phyloP scores from a whole-genome alignment of 2,329 filamentous ascomycete species.

The Fusarium begoniae region DNA sequence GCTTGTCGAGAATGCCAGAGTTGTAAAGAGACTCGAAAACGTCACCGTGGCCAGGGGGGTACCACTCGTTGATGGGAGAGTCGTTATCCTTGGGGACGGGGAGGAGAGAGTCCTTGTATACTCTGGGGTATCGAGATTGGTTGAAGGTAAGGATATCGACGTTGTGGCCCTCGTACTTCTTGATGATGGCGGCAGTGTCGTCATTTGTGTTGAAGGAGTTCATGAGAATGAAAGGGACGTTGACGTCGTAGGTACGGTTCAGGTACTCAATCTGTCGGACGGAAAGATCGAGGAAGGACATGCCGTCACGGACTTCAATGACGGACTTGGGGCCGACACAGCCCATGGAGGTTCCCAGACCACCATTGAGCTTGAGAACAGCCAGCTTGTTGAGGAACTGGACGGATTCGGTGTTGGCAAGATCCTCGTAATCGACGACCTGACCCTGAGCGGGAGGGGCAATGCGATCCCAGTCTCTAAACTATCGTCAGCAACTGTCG shows the following conservation, averaged over 20 bases:
- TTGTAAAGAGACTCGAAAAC: slow-evolving; percentile 99
- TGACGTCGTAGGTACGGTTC: slow-evolving; percentile 97
- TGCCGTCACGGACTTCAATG: slow-evolving; percentile 99
- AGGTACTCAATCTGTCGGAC: slow-evolving; percentile 99
- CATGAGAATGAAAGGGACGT: slow-evolving; percentile 98
- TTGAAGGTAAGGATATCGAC: slow-evolving; percentile 99
- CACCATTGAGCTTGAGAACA: slow-evolving; percentile 98
- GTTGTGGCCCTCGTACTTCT: slow-evolving; percentile 99
- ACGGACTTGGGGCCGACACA: slow-evolving; percentile 99
- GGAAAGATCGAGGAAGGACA: slow-evolving; percentile 99
- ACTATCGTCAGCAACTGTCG: slow-evolving; percentile 35
- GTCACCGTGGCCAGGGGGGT: slow-evolving; percentile 98
- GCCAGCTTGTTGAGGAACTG: slow-evolving; percentile 97
- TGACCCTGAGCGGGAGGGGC: slow-evolving; percentile 91
- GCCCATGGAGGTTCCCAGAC: slow-evolving; percentile 99
- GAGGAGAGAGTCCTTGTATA: slow-evolving; percentile 97
- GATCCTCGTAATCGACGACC: slow-evolving; percentile 92
- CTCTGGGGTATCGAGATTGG: slow-evolving; percentile 97
- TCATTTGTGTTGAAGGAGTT: slow-evolving; percentile 99
- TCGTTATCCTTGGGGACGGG: slow-evolving; percentile 91
- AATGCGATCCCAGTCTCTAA: slow-evolving; percentile 95
- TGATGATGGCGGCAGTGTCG: slow-evolving; percentile 98
- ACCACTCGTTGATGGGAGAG: slow-evolving; percentile 95
- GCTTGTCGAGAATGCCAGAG: slow-evolving; percentile 96
- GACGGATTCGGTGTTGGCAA: slow-evolving; percentile 89